Base-by-base conservation (phyloP, 306 rosid species). In the Hylodesmum podocarpum region DNA sequence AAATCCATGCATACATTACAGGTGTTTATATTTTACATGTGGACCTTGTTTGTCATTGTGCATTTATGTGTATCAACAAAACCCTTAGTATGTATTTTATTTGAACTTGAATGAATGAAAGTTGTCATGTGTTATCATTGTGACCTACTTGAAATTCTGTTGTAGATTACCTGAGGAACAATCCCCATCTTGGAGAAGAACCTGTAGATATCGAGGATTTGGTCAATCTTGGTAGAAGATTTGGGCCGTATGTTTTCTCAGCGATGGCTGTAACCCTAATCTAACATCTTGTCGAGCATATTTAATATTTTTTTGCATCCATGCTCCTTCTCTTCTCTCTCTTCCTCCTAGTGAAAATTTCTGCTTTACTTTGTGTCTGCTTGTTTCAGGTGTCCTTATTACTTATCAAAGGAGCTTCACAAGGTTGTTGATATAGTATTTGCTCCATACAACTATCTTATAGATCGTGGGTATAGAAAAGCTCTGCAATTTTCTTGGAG, bases 391-490 rank as follows among this genome's bases (percentile, higher is more conserved):
- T 94, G 98, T 83, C 98, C 98, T 31, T 94, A 94, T 83, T 89
- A 94, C 68, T 81, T 94, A 76, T 87, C 98, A 29, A 89, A 96
- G 77, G 97, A 92, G 57, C 89, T 94, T 63, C 95, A 89, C 88
- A 90, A 84, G 84, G 82, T 61, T 76, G 97, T 86, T 53, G 98
- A 94, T 88, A 86, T 94, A 80, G 44, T 90, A 58, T 94, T 92
- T 66, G 93, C 96, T 79, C 98, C 98, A 73, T 94, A 94, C 78
- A 94, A 94, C 84, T 94, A 92, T 92, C 95, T 94, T 64, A 94
- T 94, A 76, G 96, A 92, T 73, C 96, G 82, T 58, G 88, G 78
- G 27, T 72, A 79, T 75, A 85, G 98, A 76, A 84, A 87, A 2
- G 70, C 84, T 69, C 73, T 94, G 66, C 70, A 57, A 44, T n/a